Evolutionary conservation across 176 grass and related monocot species (phyloP), one percentile per base, ranked within the genome.

Genomic region (Carex scoparia): DNA sequence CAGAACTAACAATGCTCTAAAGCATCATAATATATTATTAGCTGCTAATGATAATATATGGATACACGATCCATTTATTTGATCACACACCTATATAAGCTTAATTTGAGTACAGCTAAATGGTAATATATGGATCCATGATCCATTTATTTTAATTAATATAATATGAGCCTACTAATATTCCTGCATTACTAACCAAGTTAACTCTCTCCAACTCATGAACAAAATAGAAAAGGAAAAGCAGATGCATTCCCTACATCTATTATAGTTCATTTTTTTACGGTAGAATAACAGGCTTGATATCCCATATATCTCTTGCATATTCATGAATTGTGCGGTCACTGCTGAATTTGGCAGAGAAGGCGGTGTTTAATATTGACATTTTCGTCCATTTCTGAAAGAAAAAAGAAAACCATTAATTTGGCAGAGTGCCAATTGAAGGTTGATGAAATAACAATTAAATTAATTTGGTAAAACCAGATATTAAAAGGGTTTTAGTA

Each of bases 261-360:
- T 31, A 68, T 83, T 56, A 54, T 32, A 69, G 7, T 55, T 67
- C 49, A 19, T 31, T 7, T 57, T 65, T 71, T 64, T 88, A 94
- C 8, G 91, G 89, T 28, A 98, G 82, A 56, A 69, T n/a, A 68
- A 79, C 88, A 59, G 93, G 89, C 23, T 69, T 87, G 68, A 98
- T 92, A 65, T 89, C 81, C 96, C 96, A 98, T 23, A 98, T 98
- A 56, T 94, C 93, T 69, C 87, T 95, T 44, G 96, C 93, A 32
- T 98, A 98, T 80, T 98, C 88, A 65, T 88, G 96, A 71, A 98
- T 95, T 15, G 93, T 98, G 70, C 96, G 79, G 78, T 98, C 96
- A 54, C 96, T 98, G 90, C 91, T 99, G 79, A 95, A 99, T 84
- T 99, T 99, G 86, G 87, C 77, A 61, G 93, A 95, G 18, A 88